Evolutionary conservation across 192 early-diverging fungal genomes (phyloP).

Genomic region (Allomyces arbusculus): DNA sequence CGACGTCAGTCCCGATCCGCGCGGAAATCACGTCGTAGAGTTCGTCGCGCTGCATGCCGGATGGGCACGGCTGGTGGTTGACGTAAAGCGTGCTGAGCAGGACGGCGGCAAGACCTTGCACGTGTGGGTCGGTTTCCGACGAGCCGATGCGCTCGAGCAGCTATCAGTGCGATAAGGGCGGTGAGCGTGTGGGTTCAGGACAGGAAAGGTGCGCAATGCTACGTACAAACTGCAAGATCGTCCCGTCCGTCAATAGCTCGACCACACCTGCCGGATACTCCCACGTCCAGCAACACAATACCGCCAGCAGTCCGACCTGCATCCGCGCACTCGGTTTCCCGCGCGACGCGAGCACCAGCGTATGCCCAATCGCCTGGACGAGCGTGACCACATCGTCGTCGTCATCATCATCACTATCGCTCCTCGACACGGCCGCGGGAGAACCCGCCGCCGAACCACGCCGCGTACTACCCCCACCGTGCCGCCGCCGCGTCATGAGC

Average conservation of each 20-base stretch:
- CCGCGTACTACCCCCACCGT: neutral
- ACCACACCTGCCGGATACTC: neutral
- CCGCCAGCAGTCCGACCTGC: neutral
- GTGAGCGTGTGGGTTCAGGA: no score
- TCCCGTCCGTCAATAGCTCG: neutral
- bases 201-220: no score
- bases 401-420: neutral
- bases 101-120: neutral
- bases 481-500: neutral
- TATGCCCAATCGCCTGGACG: neutral
- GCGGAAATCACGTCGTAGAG: neutral
- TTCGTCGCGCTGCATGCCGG: neutral
- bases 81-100: neutral
- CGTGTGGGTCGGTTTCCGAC: neutral
- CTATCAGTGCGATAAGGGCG: no score
- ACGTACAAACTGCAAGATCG: neutral
- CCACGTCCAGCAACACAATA: neutral
- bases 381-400: neutral
- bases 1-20: neutral
- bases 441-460: neutral
- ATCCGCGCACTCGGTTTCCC: neutral
- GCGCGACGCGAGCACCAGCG: neutral
- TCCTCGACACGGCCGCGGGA: neutral
- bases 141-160: neutral
- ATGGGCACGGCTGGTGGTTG: neutral